Base-by-base conservation (phyloP, 441 rosid species). In the Pelargonium citronellum region DNA sequence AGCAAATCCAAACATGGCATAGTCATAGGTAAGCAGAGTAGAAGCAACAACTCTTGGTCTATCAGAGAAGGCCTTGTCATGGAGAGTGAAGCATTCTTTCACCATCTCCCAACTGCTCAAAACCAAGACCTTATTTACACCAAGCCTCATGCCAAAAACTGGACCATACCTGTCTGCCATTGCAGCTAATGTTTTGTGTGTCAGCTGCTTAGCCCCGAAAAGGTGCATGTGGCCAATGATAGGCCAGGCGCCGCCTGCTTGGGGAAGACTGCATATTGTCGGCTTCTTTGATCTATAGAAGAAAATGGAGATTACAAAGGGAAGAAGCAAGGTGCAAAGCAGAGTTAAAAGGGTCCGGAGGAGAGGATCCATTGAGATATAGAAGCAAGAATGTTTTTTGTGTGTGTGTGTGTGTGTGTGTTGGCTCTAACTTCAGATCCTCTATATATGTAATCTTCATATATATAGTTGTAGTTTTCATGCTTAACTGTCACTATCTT, bases 161-260 rank as follows among this genome's bases (percentile, higher is more conserved):
- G 80, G 72, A 0, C 80, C 77, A 37, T 72, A 30, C 22, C 70
- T 70, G 9, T 67, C 75, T 7, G 77, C 80, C 67, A 78, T 43
- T 37, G 73, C 70, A 19, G 67, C 72, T 20, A 78, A 46, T 62
- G 64, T 68, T 67, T 65, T 68, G 70, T 78, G 80, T 7, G 69
- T 69, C 16, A 70, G 68, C 34, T 77, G 74, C 22, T 60, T 44
- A 43, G 71, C 49, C 37, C 71, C 78, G 12, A 70, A 61, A 64
- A 70, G 74, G 41, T 70, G 74, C 68, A 70, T 30, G 11, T 66
- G 74, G 24, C 78, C 78, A 37, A 70, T 75, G n/a, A 75, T 34
- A 15, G 78, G 78, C 78, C 70, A 75, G 4, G 74, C 74, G 5
- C 74, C 71, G 9, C 68, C 71, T 6, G 68, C 74, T 64, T 70